Conservation (phyloP, 495 filamentous ascomycete species). For the Aspergillus sclerotioniger region DNA sequence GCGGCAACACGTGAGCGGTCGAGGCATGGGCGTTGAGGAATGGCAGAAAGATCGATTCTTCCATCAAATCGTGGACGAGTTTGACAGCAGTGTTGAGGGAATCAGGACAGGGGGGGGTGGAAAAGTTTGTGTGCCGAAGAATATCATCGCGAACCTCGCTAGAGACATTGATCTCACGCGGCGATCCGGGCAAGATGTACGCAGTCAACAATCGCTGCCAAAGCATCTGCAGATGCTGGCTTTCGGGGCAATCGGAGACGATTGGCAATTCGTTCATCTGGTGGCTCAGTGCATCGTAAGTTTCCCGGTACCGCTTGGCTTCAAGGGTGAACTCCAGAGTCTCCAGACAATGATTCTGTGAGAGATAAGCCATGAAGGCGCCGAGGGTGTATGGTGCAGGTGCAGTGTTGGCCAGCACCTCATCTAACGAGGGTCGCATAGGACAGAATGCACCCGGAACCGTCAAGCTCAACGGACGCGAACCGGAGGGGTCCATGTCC, state of each 20-base stretch:
- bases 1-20: conserved; percentile 31
- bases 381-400: conserved; percentile 87
- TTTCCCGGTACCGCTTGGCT: conserved; percentile 81
- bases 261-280: conserved; percentile 42
- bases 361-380: conserved; percentile 96
- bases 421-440: conserved; percentile 76
- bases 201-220: conserved; percentile 59
- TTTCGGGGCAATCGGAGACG: conserved; percentile 53
- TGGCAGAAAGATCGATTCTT: conserved; percentile 74
- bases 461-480: conserved; percentile 61
- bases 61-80: conserved; percentile 94
- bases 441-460: conserved; percentile 66
- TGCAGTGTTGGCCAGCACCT: conserved; percentile 84
- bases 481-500: conserved; percentile 50
- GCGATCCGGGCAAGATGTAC: conserved; percentile 62
- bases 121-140: conserved; percentile 58
- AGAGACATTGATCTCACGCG: conserved; percentile 90
- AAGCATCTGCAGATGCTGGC: conserved; percentile 70
- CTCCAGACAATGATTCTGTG: conserved; percentile 96
- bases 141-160: conserved; percentile 79
- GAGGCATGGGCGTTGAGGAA: conserved; percentile 42
- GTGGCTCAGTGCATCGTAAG: conserved; percentile 58
- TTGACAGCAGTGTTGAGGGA: conserved; percentile 83
- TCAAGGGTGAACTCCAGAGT: conserved; percentile 98
- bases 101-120: conserved; percentile 72